These are phyloP conservation scores for Capillidium heterosporum DNA, from an alignment of 371 early-diverging fungal genomes.

Conservation along the genomic window DNA sequence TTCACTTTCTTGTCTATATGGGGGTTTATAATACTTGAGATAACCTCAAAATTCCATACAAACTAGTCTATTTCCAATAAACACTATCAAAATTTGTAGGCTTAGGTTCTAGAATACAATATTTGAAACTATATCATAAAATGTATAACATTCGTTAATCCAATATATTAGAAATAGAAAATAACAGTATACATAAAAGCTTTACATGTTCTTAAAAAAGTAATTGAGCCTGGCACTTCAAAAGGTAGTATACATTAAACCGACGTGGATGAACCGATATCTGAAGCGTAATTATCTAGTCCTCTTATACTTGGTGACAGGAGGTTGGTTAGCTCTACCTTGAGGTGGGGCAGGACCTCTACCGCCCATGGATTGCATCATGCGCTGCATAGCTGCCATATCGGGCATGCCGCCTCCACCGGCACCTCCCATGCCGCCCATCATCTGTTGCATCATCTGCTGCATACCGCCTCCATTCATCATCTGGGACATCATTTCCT, in stretches of 20 bases:
- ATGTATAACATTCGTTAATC: background rate
- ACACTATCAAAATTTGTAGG: too few relatives aligned
- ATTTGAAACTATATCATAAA: background rate
- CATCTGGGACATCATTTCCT: conserved; percentile 64
- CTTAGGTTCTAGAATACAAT: too few relatives aligned
- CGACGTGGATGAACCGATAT: too few relatives aligned
- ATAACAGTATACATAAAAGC: background rate
- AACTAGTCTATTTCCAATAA: too few relatives aligned
- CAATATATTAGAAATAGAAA: background rate
- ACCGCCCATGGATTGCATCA: conserved; percentile 31
- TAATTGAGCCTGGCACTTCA: background rate
- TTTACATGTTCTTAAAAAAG: background rate
- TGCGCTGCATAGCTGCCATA: conserved; percentile 7
- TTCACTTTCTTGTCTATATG: too few relatives aligned
- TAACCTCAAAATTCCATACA: too few relatives aligned
- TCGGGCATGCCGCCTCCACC: conserved; percentile 11
- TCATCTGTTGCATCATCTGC: conserved; percentile 9
- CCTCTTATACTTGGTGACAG: background rate
- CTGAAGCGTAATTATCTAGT: background rate
- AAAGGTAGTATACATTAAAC: too few relatives aligned
- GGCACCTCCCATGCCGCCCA: conserved; percentile 24
- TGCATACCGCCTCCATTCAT: conserved; percentile 22
- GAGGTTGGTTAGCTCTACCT: too few relatives aligned
- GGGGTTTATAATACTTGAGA: too few relatives aligned
- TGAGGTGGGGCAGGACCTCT: background rate